These are phyloP conservation scores for Colletotrichum caudatum DNA, from an alignment of 2,329 filamentous ascomycete species.

Conservation along the genomic window DNA sequence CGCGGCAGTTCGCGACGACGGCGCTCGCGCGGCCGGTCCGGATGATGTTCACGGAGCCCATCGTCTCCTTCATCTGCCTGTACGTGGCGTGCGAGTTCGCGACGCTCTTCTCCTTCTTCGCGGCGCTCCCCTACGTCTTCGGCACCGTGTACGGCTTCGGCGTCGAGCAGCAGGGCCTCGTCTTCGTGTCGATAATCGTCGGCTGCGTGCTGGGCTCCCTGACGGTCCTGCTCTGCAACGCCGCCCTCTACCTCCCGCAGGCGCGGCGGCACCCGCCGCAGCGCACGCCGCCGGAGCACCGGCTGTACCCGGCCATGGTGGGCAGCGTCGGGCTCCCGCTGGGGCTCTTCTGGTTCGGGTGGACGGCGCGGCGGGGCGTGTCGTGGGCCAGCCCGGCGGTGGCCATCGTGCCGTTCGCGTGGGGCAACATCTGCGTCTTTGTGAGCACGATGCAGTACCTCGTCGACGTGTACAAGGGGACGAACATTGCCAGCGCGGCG, in stretches of 20 bases:
- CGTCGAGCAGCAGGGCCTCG: conserved; percentile 56
- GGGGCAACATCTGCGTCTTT: conserved; percentile 71
- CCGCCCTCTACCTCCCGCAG: conserved; percentile 56
- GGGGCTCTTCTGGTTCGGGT: conserved; percentile 73
- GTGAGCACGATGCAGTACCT: conserved; percentile 65
- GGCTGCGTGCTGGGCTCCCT: conserved; percentile 59
- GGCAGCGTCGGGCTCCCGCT: conserved; percentile 65
- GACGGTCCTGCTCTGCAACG: conserved; percentile 57
- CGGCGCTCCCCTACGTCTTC: conserved; percentile 63
- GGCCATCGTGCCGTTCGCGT: conserved; percentile 68
- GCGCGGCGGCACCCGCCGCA: conserved; percentile 49
- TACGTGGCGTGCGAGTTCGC: conserved; percentile 65
- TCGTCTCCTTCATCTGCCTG: conserved; percentile 67
- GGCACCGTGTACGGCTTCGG: conserved; percentile 58
- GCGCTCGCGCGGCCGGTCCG: conserved; percentile 64
- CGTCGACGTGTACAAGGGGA: conserved; percentile 66
- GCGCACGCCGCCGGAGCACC: conserved; percentile 64
- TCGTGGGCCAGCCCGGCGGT: conserved; percentile 64
- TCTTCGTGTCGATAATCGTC: conserved; percentile 60
- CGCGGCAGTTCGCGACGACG: conserved; percentile 52
- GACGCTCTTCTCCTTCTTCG: conserved; percentile 66
- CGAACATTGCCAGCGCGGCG: conserved; percentile 67
- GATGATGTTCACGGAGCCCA: conserved; percentile 73
- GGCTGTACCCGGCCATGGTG: conserved; percentile 69
- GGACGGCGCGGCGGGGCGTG: conserved; percentile 60